Conservation (phyloP, 257 asterid genomes). For the Salvia miltiorrhiza region DNA sequence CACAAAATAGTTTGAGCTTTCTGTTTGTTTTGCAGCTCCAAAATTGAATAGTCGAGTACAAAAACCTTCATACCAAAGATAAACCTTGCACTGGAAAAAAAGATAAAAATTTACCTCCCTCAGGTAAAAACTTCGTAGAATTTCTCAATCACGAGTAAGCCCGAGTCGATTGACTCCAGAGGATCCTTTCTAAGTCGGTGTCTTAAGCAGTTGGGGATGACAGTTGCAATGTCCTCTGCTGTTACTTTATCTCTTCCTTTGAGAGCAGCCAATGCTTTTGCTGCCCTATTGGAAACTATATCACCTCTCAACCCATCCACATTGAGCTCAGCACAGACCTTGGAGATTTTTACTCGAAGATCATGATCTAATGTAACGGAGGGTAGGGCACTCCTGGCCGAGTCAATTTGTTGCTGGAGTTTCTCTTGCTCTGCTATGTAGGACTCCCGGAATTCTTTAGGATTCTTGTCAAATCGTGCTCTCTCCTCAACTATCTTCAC, state of each 20-base stretch:
- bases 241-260: constrained; percentile 80
- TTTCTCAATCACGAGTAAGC: constrained; percentile 85
- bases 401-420: constrained; percentile 63
- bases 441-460: constrained; percentile 68
- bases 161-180: constrained; percentile 91
- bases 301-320: constrained; percentile 96
- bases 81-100: constrained; percentile 10
- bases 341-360: constrained; percentile 75
- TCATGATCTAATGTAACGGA: constrained; percentile 69
- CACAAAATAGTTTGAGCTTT: neutral
- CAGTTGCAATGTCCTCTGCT: constrained; percentile 85
- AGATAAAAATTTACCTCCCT: constrained; percentile 19
- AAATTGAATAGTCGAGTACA: neutral
- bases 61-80: constrained; percentile 7
- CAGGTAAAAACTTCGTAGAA: constrained; percentile 73
- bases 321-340: constrained; percentile 84
- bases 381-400: constrained; percentile 59
- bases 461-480: constrained; percentile 71
- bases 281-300: constrained; percentile 85
- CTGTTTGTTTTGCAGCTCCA: neutral
- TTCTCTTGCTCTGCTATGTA: constrained; percentile 76
- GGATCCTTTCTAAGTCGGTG: constrained; percentile 95
- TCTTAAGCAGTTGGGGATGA: constrained; percentile 90
- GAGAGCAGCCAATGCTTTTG: constrained; percentile 86
- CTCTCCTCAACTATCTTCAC: constrained; percentile 96